These are phyloP conservation scores for Podospora pseudocomata DNA, from an alignment of 495 filamentous ascomycete species.

Conservation along the genomic window DNA sequence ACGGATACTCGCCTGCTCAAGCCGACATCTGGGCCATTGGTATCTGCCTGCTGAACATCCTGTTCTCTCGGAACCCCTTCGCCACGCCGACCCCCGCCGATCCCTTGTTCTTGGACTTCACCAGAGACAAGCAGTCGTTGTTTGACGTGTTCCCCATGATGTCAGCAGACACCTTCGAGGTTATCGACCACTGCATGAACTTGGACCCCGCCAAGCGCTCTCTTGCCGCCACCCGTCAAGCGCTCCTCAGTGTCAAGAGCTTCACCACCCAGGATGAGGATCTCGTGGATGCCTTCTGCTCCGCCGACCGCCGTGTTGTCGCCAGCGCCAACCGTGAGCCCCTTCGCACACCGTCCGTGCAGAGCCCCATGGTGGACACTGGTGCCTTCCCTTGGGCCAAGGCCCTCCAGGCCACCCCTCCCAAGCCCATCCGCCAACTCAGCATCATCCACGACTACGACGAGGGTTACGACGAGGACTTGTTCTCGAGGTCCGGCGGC, in stretches of 20 bases:
- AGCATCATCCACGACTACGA: slow-evolving; percentile 72
- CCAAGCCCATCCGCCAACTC: slow-evolving; percentile 73
- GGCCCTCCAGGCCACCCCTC: slow-evolving; percentile 73
- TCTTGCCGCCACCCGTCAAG: slow-evolving; percentile 67
- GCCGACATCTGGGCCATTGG: slow-evolving; percentile 97
- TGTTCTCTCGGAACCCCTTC: slow-evolving; percentile 95
- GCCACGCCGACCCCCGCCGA: slow-evolving; percentile 81
- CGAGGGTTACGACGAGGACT: slow-evolving; percentile 75
- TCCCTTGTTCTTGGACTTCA: slow-evolving; percentile 86
- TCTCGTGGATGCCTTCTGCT: slow-evolving; percentile 94
- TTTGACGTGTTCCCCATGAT: slow-evolving; percentile 99
- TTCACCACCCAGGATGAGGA: slow-evolving; percentile 87
- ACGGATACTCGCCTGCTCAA: slow-evolving; percentile 87
- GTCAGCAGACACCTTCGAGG: slow-evolving; percentile 95
- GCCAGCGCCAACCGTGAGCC: slow-evolving; percentile 90
- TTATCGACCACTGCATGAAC: slow-evolving; percentile 80
- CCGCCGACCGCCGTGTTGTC: slow-evolving; percentile 64
- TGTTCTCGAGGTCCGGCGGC: slow-evolving; percentile 78
- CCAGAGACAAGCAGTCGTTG: slow-evolving; percentile 84
- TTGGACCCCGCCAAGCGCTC: slow-evolving; percentile 89
- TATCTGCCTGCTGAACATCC: slow-evolving; percentile 89
- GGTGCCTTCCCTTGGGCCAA: slow-evolving; percentile 94
- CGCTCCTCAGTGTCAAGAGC: slow-evolving; percentile 71
- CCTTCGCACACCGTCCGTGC: slow-evolving; percentile 90
- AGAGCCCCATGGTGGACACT: slow-evolving; percentile 75